These are phyloP conservation scores for Nakazawaea pomicola DNA, from an alignment of 805 yeast genomes.

Conservation along the genomic window DNA sequence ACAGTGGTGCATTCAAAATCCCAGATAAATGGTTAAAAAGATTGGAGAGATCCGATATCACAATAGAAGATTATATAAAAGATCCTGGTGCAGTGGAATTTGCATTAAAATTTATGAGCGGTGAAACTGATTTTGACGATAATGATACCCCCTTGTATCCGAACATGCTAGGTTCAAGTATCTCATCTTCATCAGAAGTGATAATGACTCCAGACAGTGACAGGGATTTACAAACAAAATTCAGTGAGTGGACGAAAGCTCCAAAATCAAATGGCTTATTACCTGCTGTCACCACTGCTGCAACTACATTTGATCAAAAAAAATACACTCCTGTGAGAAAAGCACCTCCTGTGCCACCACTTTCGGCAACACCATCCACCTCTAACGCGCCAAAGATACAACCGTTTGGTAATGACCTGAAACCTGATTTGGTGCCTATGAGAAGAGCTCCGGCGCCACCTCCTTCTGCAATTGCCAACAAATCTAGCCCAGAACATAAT, in stretches of 20 bases:
- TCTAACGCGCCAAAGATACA: conserved; percentile 6
- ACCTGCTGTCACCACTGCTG: conserved; percentile 8
- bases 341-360: conserved; percentile 35
- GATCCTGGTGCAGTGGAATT: conserved; percentile 63
- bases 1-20: conserved; percentile 49
- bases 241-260: conserved; percentile 39
- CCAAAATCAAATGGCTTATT: conserved; percentile 15
- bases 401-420: conserved; percentile 12
- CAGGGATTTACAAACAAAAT: conserved; percentile 23
- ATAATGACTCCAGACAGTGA: conserved; percentile 16
- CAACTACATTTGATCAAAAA: conserved; percentile 15
- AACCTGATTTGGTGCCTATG: conserved; percentile 36
- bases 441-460: conserved; percentile 60
- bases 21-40: conserved; percentile 55
- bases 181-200: not conserved
- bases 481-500: not conserved
- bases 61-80: conserved; percentile 57
- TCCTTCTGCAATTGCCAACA: conserved; percentile 1
- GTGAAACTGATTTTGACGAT: conserved; percentile 37
- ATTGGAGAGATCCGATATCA: conserved; percentile 53
- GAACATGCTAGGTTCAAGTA: conserved; percentile 4
- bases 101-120: conserved; percentile 51
- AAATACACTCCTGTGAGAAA: conserved; percentile 34
- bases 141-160: conserved; percentile 17
- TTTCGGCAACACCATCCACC: not conserved